A percentile compares a stretch with the other conserved stretches of the same genome.
These are phyloP conservation scores for Suhomyces kunorum DNA, from an alignment of 1,139 yeast species.

Conservation along the genomic window DNA sequence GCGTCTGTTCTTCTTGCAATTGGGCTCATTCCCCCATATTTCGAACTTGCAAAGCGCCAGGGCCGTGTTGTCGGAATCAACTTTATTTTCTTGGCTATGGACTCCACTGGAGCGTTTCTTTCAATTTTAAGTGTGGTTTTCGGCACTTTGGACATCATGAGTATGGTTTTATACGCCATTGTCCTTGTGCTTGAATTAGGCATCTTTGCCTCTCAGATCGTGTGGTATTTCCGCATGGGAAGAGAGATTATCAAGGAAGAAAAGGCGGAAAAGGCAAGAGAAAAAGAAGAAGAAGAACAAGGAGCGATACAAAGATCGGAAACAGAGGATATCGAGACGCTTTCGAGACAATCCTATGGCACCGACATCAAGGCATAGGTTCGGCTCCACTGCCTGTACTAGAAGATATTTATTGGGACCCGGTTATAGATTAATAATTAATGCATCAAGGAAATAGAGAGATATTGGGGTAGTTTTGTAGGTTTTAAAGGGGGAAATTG, in stretches of 20 bases:
- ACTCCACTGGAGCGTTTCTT: conserved; percentile 77
- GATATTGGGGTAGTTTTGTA: not conserved
- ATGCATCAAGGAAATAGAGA: not conserved
- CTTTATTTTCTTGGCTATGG: conserved; percentile 76
- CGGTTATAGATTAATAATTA: not conserved
- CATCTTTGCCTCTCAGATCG: conserved; percentile 63
- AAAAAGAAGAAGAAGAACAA: not conserved
- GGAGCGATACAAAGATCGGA: not conserved
- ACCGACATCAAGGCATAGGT: not conserved
- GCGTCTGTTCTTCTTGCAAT: conserved; percentile 75
- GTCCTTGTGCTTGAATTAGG: conserved; percentile 78
- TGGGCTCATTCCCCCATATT: conserved; percentile 87
- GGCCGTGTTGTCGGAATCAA: conserved; percentile 90
- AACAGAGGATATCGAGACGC: conserved; percentile 3
- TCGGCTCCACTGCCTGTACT: not conserved
- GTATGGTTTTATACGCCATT: conserved; percentile 70
- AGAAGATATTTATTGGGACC: not conserved
- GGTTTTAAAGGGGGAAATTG: not conserved
- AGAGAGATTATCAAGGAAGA: conserved; percentile 27
- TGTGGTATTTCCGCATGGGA: conserved; percentile 67
- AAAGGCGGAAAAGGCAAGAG: conserved; percentile 16
- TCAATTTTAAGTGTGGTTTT: conserved; percentile 67
- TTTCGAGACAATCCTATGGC: not conserved
- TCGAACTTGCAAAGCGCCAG: conserved; percentile 72
- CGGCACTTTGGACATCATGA: conserved; percentile 69